Conservation (phyloP, 257 asterid genomes). For the Penstemon eatonii region DNA sequence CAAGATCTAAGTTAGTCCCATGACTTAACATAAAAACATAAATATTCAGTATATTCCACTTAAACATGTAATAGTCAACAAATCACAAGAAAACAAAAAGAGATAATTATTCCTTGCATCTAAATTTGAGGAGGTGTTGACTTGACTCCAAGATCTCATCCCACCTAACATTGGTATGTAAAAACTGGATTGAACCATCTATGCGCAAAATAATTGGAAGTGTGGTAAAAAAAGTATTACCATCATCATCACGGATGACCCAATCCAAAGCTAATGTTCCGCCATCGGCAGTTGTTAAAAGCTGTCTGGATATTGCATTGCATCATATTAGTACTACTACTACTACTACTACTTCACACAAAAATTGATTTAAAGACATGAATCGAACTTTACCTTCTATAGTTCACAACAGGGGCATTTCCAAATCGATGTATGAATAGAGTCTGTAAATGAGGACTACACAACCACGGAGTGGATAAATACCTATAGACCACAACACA, state of each 20-base stretch:
- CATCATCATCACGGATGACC: constrained; percentile 44
- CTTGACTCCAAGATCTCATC: no score
- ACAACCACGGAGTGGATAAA: constrained; percentile 78
- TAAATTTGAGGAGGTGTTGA: no score
- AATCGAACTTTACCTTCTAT: constrained; percentile 54
- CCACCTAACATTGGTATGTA: no score
- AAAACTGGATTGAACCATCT: no score
- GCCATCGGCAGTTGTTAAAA: constrained; percentile 53
- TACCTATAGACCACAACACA: constrained; percentile 41
- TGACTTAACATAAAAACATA: no score
- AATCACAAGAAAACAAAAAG: not conserved
- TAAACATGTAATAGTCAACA: not conserved
- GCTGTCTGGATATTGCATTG: constrained; percentile 41
- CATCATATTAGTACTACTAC: constrained; percentile 8
- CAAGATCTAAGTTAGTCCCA: no score
- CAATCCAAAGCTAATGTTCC: constrained; percentile 77
- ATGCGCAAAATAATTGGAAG: no score
- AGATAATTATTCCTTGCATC: no score
- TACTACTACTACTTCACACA: not conserved
- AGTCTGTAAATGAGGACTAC: constrained; percentile 88
- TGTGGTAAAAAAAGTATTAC: constrained; percentile 25
- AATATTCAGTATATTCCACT: no score
- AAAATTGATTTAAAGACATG: not conserved
- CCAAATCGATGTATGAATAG: constrained; percentile 59
- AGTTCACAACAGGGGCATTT: constrained; percentile 53